Evolutionary conservation across 371 early-diverging fungal species (phyloP), one percentile per base, ranked within the genome.

Genomic region (Paraphysoderma sedebokerense): DNA sequence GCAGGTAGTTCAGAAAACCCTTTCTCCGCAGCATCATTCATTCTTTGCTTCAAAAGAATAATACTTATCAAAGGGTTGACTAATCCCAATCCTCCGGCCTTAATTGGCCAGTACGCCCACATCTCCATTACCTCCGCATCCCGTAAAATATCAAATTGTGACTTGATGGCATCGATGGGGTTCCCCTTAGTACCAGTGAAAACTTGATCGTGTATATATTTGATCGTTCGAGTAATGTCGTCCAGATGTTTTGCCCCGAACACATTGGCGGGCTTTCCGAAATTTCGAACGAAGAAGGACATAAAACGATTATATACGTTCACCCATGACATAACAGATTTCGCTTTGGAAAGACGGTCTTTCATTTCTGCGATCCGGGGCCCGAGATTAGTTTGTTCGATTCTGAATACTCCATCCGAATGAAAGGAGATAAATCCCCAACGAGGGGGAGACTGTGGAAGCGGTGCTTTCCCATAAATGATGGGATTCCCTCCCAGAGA

Each of bases 101-200:
- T 37, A n/a, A 54, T 39, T 5, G 54, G 54, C 54, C 54, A 54
- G 26, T 45, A 49, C n/a, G 33, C 39, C 54, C 54, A 54, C 51
- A 36, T 48, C 35, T 54, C 54, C 0, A 50, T 17, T 2, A 54
- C 40, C 15, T 38, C 29, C 0, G 37, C 44, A 0, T 32, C 5
- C 13, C 46, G 37, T 13, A 46, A 28, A 4, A 29, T 1, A 0
- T 19, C 15, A 17, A 54, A 30, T n/a, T 38, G 50, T 4, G 15
- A 24, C 20, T 22, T 37, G 26, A 54, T 38, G 3, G 54, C 54
- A 2, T 32, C 35, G 8, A 46, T 38, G 15, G 32, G 26, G 17
- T 38, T 44, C 1, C 54, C 54, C 22, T 51, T 19, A 3, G 44
- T 36, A 30, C 46, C 46, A 7, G 22, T 22, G 19, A 54, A 51